phyloP scores from a whole-genome alignment of 495 filamentous ascomycete species.

The Lepidopterella palustris region DNA sequence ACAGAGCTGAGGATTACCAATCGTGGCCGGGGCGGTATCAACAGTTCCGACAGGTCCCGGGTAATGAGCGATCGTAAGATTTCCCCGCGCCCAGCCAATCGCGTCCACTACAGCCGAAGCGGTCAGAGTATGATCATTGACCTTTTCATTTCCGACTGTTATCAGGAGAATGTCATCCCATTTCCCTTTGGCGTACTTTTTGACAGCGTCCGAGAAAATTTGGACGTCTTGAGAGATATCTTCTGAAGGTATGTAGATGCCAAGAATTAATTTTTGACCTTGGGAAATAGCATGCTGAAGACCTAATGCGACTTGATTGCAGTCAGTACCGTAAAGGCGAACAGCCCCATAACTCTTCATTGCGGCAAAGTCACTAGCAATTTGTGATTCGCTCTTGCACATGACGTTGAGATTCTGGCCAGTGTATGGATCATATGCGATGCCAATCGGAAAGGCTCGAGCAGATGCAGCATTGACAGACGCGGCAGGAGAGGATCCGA shows the following conservation, averaged over 20 bases:
- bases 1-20: constrained; percentile 64
- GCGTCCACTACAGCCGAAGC: constrained; percentile 50
- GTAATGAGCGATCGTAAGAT: constrained; percentile 59
- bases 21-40: constrained; percentile 65
- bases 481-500: not conserved
- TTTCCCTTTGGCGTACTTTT: constrained; percentile 47
- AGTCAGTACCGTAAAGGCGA: constrained; percentile 77
- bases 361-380: constrained; percentile 55
- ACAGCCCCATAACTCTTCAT: constrained; percentile 51
- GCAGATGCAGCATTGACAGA: not conserved
- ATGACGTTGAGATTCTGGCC: constrained; percentile 29
- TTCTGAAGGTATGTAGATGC: constrained; percentile 53
- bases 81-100: constrained; percentile 48
- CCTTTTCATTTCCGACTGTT: constrained; percentile 72
- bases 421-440: constrained; percentile 21
- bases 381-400: constrained; percentile 60
- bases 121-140: constrained; percentile 50
- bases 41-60: constrained; percentile 68
- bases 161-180: constrained; percentile 65
- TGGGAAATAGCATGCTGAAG: constrained; percentile 51
- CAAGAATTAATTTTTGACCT: constrained; percentile 63
- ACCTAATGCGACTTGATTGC: constrained; percentile 59
- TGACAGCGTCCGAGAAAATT: constrained; percentile 41
- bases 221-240: constrained; percentile 45
- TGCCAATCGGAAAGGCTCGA: constrained; percentile 9